Evolutionary conservation across 306 rosid species (phyloP), one percentile per base, ranked within the genome.

Genomic region (Trifolium repens): DNA sequence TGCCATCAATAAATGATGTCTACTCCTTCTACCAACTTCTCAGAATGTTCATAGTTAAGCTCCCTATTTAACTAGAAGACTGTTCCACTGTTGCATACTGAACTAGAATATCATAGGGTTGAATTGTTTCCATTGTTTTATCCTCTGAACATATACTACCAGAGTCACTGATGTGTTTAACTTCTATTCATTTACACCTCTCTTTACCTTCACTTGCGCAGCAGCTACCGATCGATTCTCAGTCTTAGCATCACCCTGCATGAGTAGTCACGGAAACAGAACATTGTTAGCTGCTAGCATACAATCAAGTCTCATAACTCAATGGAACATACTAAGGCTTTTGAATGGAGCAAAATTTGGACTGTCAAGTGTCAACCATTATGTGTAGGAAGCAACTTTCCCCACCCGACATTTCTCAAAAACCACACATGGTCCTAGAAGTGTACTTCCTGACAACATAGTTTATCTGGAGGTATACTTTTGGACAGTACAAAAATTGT

Each of bases 201-300:
- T 75, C 32, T 70, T 79, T 59, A 69, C 26, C 42, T 72, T 77
- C 63, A 6, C 49, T 16, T 58, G 55, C 46, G 43, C 22, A 22
- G 60, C 67, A 22, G 60, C 67, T 67, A 82, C 24, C 80, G 70
- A 69, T 50, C 78, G 24, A 17, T 79, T 84, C 78, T 81, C 85
- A 30, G 67, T 79, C 84, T 83, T 87, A 4, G 87, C 78, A 77
- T 81, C 74, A 67, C 75, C 90, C 96, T 89, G 88, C 82, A 83
- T 43, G 43, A 86, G 42, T 24, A 39, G 35, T 74, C 55, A 80
- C 26, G 69, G 17, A 59, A 74, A 81, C 57, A 52, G 62, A 34
- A 50, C 22, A 72, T n/a, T 32, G 68, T 73, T 8, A 69, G 37
- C 37, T 34, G 24, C 44, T 15, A 37, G 76, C 5, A 27, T 39